Evolutionary conservation across 2,329 filamentous ascomycete genomes (phyloP).

Genomic region (Amesomyces nigricolor): DNA sequence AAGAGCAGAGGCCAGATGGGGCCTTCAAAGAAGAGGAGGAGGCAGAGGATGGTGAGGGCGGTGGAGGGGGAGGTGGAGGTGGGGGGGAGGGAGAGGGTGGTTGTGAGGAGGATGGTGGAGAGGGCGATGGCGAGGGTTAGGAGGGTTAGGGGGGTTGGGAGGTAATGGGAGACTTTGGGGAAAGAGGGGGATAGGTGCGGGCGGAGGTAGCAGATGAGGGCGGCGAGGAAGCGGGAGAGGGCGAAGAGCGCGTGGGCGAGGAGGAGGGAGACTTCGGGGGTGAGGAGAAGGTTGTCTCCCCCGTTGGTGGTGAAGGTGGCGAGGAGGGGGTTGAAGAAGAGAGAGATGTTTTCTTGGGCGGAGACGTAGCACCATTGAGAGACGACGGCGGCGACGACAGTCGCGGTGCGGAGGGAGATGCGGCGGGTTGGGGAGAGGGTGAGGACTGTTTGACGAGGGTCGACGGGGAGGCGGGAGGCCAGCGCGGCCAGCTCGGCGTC

Average conservation of each 20-base stretch:
- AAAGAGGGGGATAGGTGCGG: constrained; percentile 40
- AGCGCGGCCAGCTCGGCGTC: constrained; percentile 50
- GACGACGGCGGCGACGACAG: constrained; percentile 63
- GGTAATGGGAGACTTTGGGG: constrained; percentile 36
- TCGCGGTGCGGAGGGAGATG: constrained; percentile 49
- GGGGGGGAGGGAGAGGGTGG: constrained; percentile 42
- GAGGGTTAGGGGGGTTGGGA: constrained; percentile 64
- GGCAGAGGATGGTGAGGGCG: constrained; percentile 54
- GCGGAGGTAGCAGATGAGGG: constrained; percentile 55
- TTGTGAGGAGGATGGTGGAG: constrained; percentile 52
- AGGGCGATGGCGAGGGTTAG: constrained; percentile 56
- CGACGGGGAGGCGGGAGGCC: constrained; percentile 43
- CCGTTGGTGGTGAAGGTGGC: constrained; percentile 29
- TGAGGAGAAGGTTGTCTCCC: constrained; percentile 44
- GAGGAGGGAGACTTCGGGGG: constrained; percentile 61
- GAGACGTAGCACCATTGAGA: constrained; percentile 78
- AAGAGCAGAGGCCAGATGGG: constrained; percentile 81
- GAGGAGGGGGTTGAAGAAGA: constrained; percentile 54
- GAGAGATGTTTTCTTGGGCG: constrained; percentile 60
- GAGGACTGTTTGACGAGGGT: constrained; percentile 44
- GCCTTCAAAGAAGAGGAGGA: constrained; percentile 76
- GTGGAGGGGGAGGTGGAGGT: constrained; percentile 39
- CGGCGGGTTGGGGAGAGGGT: constrained; percentile 31
- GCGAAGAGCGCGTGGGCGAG: constrained; percentile 70
- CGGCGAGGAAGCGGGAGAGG: constrained; percentile 64